Evolutionary conservation across 805 yeast genomes (phyloP).

Genomic region (Candida peoriensis): DNA sequence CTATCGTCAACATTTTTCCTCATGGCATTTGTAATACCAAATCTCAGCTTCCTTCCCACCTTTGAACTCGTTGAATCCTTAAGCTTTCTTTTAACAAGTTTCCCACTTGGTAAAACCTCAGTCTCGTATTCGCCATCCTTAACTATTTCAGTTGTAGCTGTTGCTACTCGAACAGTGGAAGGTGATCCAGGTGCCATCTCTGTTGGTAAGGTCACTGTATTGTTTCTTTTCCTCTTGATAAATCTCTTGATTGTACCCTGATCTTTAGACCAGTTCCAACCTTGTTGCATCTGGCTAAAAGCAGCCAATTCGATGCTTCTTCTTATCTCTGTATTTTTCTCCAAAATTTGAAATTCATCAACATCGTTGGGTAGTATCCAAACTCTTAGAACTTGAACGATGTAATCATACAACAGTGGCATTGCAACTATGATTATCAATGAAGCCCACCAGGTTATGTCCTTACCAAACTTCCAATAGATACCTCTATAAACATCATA

Average conservation of each 20-base stretch:
- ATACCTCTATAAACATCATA: slow-evolving; percentile 72
- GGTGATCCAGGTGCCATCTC: slow-evolving; percentile 50
- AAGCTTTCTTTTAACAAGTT: slow-evolving; percentile 42
- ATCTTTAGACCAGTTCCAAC: slow-evolving; percentile 67
- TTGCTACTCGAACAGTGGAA: slow-evolving; percentile 26
- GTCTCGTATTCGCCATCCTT: slow-evolving; percentile 34
- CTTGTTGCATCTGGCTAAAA: slow-evolving; percentile 65
- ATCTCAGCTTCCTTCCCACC: slow-evolving; percentile 35
- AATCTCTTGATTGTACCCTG: slow-evolving; percentile 26
- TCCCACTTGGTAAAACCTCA: slow-evolving; percentile 74
- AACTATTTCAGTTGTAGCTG: slow-evolving; percentile 12
- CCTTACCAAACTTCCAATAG: slow-evolving; percentile 67
- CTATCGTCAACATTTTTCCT: slow-evolving; percentile 2
- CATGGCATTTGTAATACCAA: slow-evolving; percentile 23
- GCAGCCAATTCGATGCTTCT: slow-evolving; percentile 69
- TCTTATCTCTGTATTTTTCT: slow-evolving; percentile 62
- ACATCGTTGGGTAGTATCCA: slow-evolving; percentile 66
- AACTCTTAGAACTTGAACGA: slow-evolving; percentile 51
- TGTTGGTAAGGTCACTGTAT: slow-evolving; percentile 24
- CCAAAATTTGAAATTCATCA: slow-evolving; percentile 73
- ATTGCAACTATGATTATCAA: slow-evolving; percentile 50
- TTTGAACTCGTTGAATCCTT: slow-evolving; percentile 24
- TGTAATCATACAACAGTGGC: slow-evolving; percentile 62
- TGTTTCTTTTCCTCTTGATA: slow-evolving; percentile 20
- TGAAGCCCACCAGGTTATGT: slow-evolving; percentile 84